phyloP scores from a whole-genome alignment of 192 early-diverging fungal species.

The Rhizophagus prolifer region DNA sequence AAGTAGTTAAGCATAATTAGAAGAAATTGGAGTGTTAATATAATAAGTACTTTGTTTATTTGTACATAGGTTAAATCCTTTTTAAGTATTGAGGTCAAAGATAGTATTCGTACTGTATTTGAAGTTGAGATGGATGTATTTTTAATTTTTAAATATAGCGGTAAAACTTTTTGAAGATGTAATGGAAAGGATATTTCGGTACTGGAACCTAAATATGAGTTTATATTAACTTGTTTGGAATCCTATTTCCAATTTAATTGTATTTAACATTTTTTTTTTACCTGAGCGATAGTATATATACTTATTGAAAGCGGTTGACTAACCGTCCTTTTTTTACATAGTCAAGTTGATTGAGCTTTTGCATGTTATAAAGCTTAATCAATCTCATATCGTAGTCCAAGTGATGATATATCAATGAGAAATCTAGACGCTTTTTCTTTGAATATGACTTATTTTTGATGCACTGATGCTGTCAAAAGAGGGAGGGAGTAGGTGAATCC shows the following conservation, averaged over 20 bases:
- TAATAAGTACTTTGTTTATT: constrained; percentile 18
- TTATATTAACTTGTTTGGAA: background rate
- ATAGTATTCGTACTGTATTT: background rate
- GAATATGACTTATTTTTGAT: too few species aligned
- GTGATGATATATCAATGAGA: too few species aligned
- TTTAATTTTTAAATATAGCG: constrained; percentile 5
- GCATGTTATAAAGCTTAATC: too few species aligned
- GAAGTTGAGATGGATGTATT: background rate
- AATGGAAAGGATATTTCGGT: constrained; percentile 14
- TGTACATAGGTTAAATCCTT: constrained; percentile 12
- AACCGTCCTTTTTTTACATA: too few species aligned
- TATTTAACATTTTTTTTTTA: too few species aligned
- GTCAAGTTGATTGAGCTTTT: too few species aligned
- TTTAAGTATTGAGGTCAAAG: background rate
- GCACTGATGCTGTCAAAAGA: too few species aligned
- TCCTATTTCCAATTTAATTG: too few species aligned
- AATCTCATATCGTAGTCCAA: too few species aligned
- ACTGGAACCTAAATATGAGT: constrained; percentile 13
- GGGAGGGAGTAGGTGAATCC: too few species aligned
- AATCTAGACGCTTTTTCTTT: too few species aligned
- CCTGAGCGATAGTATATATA: constrained; percentile 4
- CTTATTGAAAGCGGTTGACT: constrained; percentile 16
- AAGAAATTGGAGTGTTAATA: constrained; percentile 10
- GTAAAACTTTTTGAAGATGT: constrained; percentile 14
- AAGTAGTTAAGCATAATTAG: constrained; percentile 17